Percentiles rank a stretch among this genome's conserved stretches.
Conservation (phyloP, 352 stramenopile genomes). For the Phytophthora niederhauseri region DNA sequence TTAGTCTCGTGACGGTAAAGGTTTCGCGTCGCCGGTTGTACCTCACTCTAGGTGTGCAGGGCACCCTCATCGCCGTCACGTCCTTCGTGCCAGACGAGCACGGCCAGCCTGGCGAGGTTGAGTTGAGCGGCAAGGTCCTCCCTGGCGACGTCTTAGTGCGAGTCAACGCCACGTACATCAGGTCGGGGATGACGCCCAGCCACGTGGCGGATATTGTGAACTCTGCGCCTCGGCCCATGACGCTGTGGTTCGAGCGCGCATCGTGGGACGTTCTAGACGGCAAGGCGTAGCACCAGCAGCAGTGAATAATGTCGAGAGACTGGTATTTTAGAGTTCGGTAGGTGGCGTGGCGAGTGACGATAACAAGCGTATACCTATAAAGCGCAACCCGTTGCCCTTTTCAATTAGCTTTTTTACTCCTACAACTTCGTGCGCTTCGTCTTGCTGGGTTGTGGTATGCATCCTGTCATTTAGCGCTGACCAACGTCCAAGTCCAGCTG, state of each 20-base stretch:
- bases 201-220: constrained; percentile 59
- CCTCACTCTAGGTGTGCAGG: constrained; percentile 61
- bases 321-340: not conserved
- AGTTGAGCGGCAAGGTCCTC: constrained; percentile 71
- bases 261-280: constrained; percentile 64
- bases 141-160: constrained; percentile 67
- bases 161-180: constrained; percentile 46
- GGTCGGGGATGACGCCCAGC: constrained; percentile 34
- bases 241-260: constrained; percentile 63
- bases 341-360: not conserved
- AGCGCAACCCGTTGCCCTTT: not conserved
- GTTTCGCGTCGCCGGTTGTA: constrained; percentile 52
- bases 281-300: constrained; percentile 30
- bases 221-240: constrained; percentile 46
- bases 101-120: constrained; percentile 64
- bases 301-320: constrained; percentile 1
- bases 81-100: constrained; percentile 61
- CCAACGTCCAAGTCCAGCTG: not conserved
- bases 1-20: constrained; percentile 40
- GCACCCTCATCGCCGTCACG: constrained; percentile 57
- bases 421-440: no score
- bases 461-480: not conserved
- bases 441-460: not conserved
- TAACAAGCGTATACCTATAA: not conserved
- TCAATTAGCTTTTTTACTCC: not conserved